Evolutionary conservation across 768 basidiomycete genomes (phyloP).

Genomic region (Macrolepiota fuliginosa): DNA sequence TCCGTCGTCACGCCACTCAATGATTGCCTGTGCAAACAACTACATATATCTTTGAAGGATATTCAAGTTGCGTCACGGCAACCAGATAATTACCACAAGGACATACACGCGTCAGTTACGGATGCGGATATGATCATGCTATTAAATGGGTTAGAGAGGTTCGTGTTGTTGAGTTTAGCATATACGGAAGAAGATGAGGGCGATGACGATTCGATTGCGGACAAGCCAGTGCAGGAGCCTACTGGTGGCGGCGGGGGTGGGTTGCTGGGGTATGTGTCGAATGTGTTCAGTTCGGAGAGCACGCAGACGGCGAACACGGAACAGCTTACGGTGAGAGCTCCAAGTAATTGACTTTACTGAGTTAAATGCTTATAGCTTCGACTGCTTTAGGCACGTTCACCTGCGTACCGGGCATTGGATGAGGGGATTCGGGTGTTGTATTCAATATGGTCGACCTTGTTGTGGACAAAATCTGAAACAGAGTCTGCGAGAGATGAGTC

Average conservation of each 20-base stretch:
- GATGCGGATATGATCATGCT: slow-evolving; percentile 86
- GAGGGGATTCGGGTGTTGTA: slow-evolving; percentile 81
- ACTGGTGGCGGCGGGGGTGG: slow-evolving; percentile 40
- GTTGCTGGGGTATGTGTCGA: slow-evolving; percentile 86
- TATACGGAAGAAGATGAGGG: slow-evolving; percentile 47
- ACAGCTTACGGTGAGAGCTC: slow-evolving; percentile 48
- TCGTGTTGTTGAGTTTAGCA: slow-evolving; percentile 71
- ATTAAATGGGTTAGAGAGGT: slow-evolving; percentile 78
- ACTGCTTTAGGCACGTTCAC: slow-evolving; percentile 57
- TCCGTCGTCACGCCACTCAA: slow-evolving; percentile 69
- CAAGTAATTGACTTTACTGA: background rate
- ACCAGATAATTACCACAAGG: slow-evolving; percentile 34
- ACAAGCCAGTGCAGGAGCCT: slow-evolving; percentile 47
- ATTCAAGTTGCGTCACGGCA: slow-evolving; percentile 41
- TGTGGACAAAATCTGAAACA: slow-evolving; percentile 43
- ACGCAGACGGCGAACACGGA: slow-evolving; percentile 46
- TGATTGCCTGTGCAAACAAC: slow-evolving; percentile 75
- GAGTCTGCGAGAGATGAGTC: slow-evolving; percentile 66
- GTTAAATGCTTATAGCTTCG: background rate
- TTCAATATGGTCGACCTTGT: slow-evolving; percentile 64
- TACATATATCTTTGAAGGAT: slow-evolving; percentile 56
- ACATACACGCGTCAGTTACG: slow-evolving; percentile 51
- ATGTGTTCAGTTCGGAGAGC: slow-evolving; percentile 82
- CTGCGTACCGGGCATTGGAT: slow-evolving; percentile 74
- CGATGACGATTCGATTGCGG: slow-evolving; percentile 45